Evolutionary conservation across 2,329 filamentous ascomycete genomes (phyloP), one percentile per base, ranked within the genome.

Genomic region (Penicillium nordicum): DNA sequence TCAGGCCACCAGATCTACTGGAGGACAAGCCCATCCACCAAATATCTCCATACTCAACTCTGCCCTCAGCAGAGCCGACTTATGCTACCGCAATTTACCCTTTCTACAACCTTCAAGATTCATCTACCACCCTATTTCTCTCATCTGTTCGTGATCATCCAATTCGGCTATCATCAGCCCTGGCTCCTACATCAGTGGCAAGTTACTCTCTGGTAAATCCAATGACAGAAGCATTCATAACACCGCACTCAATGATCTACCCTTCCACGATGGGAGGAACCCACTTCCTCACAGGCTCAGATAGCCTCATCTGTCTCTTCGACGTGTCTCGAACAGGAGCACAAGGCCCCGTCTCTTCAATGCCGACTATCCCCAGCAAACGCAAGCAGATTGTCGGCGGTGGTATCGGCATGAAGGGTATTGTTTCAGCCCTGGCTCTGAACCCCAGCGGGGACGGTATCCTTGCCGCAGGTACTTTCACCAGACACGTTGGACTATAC

Each of bases 401-500:
- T 9, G 76, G 76, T 3, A 66, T 79, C 23, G 78, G 78, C 29
- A 82, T 84, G 75, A 82, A 81, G 66, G 84, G 84, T 2, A 76
- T 80, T 25, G 75, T 87, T 9, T 81, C 79, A 8, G 76, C 82
- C 0, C 66, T 88, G 58, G 72, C 74, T 2, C 68, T 83, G 42
- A 78, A 76, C 43, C 66, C 72, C 4, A 63, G 64, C 4, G 69
- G 64, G 12, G 76, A 79, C 29, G 77, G 78, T 1, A 67, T 85
- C 0, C 71, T 84, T 7, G 84, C 84, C 18, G 82, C 82, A 0
- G 85, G 84, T 5, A 83, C 83, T 0, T 80, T 81, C 40, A 79
- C 79, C 4, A 75, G 83, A n/a, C 72, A 80, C 21, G 64, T 88
- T 11, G 84, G 78, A 2, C 66, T 88, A 8, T 87, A 84, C 63